phyloP scores from a whole-genome alignment of 495 filamentous ascomycete genomes.

The Penicillium ucsense region DNA sequence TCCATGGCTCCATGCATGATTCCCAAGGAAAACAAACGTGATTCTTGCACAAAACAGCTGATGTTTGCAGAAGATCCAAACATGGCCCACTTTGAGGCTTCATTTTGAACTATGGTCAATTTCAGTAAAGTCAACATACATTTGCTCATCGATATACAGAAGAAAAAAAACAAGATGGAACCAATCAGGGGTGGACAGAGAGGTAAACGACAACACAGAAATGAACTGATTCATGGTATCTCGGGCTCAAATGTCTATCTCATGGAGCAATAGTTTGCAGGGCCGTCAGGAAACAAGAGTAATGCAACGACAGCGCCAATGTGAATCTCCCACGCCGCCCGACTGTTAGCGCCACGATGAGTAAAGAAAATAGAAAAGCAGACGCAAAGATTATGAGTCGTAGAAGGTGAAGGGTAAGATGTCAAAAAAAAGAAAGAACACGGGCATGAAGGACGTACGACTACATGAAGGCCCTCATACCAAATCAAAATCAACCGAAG shows the following conservation, averaged over 20 bases:
- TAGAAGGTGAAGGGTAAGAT: slow-evolving; percentile 11
- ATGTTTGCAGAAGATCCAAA: too few species aligned
- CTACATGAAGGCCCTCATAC: slow-evolving; percentile 24
- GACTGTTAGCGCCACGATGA: slow-evolving; percentile 17
- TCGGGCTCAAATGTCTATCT: slow-evolving; percentile 40
- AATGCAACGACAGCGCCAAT: slow-evolving; percentile 35
- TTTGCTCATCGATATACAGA: slow-evolving; percentile 12
- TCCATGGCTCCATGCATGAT: too few species aligned
- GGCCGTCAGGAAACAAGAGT: slow-evolving; percentile 17
- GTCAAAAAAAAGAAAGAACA: slow-evolving; percentile 21
- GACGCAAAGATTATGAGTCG: slow-evolving; percentile 7
- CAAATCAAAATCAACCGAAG: slow-evolving; percentile 20
- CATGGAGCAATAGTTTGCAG: slow-evolving; percentile 22
- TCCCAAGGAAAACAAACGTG: too few species aligned
- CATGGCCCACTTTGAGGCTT: too few species aligned
- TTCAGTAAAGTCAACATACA: slow-evolving; percentile 8
- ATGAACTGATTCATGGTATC: slow-evolving; percentile 37
- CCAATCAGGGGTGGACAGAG: not conserved
- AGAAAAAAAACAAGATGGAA: slow-evolving; percentile 2
- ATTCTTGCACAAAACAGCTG: too few species aligned
- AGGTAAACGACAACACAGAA: slow-evolving; percentile 8
- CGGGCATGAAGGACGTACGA: slow-evolving; percentile 17
- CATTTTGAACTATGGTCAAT: not conserved
- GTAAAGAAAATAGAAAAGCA: slow-evolving; percentile 4
- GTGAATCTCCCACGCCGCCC: slow-evolving; percentile 29